These are phyloP conservation scores for Lepidium aucheri DNA, from an alignment of 345 rosid genomes.

Conservation along the genomic window DNA sequence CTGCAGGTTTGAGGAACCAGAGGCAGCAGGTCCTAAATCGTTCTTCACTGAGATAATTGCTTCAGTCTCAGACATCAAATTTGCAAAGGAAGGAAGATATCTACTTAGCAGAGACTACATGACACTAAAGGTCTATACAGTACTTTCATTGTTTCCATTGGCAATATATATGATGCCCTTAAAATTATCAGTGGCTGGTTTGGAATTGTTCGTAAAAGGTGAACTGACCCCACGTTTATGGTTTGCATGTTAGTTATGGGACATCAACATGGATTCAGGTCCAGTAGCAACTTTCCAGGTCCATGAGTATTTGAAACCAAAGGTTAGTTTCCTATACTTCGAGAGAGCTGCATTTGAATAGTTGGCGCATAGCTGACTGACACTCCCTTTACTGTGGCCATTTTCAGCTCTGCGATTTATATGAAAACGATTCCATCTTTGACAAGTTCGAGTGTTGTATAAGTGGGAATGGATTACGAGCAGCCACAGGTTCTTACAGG, in stretches of 20 bases:
- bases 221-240: neutral
- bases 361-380: conserved; percentile 4
- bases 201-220: neutral
- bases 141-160: neutral
- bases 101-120: conserved; percentile 93
- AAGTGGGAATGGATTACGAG: conserved; percentile 89
- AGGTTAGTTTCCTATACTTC: conserved; percentile 37
- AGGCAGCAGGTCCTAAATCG: conserved; percentile 68
- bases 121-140: conserved; percentile 69
- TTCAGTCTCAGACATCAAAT: conserved; percentile 90
- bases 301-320: conserved; percentile 89
- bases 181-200: neutral
- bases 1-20: conserved; percentile 79
- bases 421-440: conserved; percentile 94
- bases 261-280: conserved; percentile 96
- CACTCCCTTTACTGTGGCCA: conserved; percentile 4
- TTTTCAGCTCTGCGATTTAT: conserved; percentile 90
- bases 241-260: conserved; percentile 60
- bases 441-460: conserved; percentile 98
- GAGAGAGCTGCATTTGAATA: conserved; percentile 13
- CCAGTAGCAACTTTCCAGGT: conserved; percentile 92
- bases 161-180: neutral
- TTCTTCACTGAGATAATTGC: conserved; percentile 97
- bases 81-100: conserved; percentile 79
- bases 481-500: conserved; percentile 99